Percentiles rank a stretch among this genome's conserved stretches.
Conservation (phyloP, 1,284 basidiomycete genomes). For the Melanopsichium pennsylvanicum region DNA sequence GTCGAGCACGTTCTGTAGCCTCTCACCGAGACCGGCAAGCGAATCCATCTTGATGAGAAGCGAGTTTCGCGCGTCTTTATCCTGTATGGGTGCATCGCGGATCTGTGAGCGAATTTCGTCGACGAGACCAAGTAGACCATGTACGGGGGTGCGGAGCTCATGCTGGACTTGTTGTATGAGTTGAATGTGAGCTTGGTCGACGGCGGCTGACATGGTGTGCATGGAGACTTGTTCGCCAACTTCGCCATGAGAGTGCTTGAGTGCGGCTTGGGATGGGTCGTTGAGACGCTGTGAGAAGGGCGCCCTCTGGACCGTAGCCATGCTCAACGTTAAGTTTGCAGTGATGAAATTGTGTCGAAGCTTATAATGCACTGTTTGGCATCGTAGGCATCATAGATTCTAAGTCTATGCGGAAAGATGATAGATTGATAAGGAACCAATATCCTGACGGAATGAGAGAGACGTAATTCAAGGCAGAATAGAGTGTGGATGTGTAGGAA, state of each 20-base stretch:
- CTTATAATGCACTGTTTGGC: too few relatives aligned
- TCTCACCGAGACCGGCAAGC: conserved; percentile 37
- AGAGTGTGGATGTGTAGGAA: conserved; percentile 2
- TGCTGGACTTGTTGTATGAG: conserved; percentile 54
- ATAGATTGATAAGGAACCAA: background rate
- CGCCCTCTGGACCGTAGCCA: conserved; percentile 6
- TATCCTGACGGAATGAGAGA: too few relatives aligned
- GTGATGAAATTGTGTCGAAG: too few relatives aligned
- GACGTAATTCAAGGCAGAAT: background rate
- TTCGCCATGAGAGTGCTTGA: conserved; percentile 13
- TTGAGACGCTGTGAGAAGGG: conserved; percentile 26
- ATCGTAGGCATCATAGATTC: too few relatives aligned
- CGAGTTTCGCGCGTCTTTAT: conserved; percentile 7
- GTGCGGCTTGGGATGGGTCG: conserved; percentile 2
- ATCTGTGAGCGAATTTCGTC: conserved; percentile 28
- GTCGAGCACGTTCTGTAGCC: conserved; percentile 34
- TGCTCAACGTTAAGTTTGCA: conserved; percentile 3
- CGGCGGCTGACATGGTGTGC: conserved; percentile 24
- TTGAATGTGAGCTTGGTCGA: conserved; percentile 45
- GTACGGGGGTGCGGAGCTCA: conserved; percentile 49
- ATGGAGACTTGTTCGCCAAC: conserved; percentile 25
- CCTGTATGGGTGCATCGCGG: conserved; percentile 2
- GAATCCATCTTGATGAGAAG: conserved; percentile 24
- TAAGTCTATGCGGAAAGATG: too few relatives aligned
- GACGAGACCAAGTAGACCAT: conserved; percentile 39